Conservation (phyloP, 345 rosid genomes). For the Aurinia saxatilis region DNA sequence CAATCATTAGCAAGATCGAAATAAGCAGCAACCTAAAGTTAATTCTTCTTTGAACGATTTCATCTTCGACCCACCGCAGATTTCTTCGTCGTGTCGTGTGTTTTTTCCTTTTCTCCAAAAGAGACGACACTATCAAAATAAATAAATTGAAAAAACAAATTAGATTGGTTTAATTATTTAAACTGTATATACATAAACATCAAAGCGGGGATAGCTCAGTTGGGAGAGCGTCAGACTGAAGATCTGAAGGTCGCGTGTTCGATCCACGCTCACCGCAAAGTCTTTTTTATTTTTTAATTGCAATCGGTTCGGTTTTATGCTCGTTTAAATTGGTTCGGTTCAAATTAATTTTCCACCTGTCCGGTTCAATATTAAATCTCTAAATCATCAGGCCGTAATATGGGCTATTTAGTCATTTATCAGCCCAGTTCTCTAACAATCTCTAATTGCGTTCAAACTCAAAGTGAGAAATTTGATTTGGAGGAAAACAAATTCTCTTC, state of each 20-base stretch:
- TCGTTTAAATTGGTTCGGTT: background rate
- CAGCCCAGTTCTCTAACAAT: background rate
- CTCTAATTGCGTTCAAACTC: too few relatives aligned
- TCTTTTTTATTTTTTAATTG: background rate
- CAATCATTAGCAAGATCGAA: background rate
- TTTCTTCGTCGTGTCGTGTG: slow-evolving; percentile 1
- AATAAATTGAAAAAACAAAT: too few relatives aligned
- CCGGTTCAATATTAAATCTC: background rate
- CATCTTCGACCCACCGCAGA: slow-evolving; percentile 16
- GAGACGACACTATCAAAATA: background rate
- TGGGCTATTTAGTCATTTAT: background rate
- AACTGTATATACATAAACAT: too few relatives aligned
- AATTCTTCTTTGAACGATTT: slow-evolving; percentile 26
- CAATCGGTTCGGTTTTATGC: too few relatives aligned
- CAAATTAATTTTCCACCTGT: background rate
- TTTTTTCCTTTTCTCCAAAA: background rate
- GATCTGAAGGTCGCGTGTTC: slow-evolving; percentile 99
- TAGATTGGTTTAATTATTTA: too few relatives aligned
- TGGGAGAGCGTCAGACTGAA: slow-evolving; percentile 99
- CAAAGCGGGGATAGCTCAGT: slow-evolving; percentile 60
- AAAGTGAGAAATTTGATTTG: background rate
- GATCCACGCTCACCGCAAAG: slow-evolving; percentile 96
- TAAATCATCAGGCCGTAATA: too few relatives aligned
- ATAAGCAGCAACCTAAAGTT: slow-evolving; percentile 11
- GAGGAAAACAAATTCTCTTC: background rate